Conservation (phyloP, 176 grass and related monocot species). For the Aechmea fasciata region DNA sequence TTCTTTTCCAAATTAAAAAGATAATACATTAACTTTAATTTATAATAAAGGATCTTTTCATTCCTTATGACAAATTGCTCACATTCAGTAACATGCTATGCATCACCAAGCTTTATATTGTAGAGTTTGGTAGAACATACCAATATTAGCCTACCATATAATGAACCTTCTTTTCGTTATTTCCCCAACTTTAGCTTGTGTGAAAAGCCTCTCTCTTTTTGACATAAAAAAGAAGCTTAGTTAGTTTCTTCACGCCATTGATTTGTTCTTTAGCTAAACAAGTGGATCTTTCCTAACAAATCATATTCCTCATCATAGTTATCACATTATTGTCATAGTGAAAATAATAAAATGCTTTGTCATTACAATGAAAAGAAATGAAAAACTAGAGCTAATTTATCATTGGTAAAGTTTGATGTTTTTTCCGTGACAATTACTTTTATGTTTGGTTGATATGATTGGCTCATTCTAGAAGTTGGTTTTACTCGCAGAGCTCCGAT, state of each 20-base stretch:
- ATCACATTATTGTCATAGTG: no score
- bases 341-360: not conserved
- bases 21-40: no score
- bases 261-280: not conserved
- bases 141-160: not conserved
- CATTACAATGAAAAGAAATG: not conserved
- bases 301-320: not conserved
- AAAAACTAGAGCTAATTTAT: not conserved
- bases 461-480: not conserved
- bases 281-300: not conserved
- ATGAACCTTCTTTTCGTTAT: not conserved
- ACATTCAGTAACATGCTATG: not conserved
- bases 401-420: no score
- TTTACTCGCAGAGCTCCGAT: not conserved
- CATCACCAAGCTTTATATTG: not conserved
- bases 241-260: not conserved
- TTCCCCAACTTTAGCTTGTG: not conserved
- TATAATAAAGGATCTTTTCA: not conserved
- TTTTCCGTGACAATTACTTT: not conserved
- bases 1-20: not conserved
- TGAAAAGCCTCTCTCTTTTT: not conserved
- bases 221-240: not conserved
- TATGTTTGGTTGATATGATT: not conserved
- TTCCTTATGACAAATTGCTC: slow-evolving; percentile 15
- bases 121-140: not conserved